phyloP scores from a whole-genome alignment of 768 basidiomycete genomes.

The Pleurotus sapidus region DNA sequence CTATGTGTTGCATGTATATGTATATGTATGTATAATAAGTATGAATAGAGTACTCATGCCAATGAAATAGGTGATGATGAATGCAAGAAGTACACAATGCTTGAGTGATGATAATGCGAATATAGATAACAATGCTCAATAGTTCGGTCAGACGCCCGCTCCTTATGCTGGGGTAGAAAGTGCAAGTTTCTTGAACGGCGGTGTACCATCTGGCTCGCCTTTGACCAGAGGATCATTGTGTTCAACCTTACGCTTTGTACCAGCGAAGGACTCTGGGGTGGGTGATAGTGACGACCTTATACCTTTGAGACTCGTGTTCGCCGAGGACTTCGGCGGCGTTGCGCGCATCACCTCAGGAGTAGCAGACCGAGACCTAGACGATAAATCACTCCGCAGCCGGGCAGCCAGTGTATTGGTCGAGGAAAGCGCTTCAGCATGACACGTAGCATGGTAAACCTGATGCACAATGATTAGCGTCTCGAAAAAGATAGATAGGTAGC shows the following conservation, averaged over 20 bases:
- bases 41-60: conserved; percentile 4
- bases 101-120: not conserved
- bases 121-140: conserved; percentile 6
- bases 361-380: conserved; percentile 64
- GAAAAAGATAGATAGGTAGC: not conserved
- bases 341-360: conserved; percentile 65
- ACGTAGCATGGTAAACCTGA: conserved; percentile 93
- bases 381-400: conserved; percentile 60
- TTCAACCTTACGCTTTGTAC: conserved; percentile 77
- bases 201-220: conserved; percentile 46
- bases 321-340: conserved; percentile 33
- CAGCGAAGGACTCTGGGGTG: conserved; percentile 48
- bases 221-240: conserved; percentile 39
- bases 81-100: not conserved
- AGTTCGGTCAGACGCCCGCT: conserved; percentile 5
- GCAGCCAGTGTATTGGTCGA: conserved; percentile 66
- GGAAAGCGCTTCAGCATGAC: conserved; percentile 76
- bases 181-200: conserved; percentile 68
- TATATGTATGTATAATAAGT: not conserved
- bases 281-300: conserved; percentile 31
- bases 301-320: conserved; percentile 32
- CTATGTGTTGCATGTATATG: not conserved
- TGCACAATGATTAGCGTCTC: not conserved
- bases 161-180: conserved; percentile 26
- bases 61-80: not conserved